Evolutionary conservation across 257 asterid species (phyloP).

Genomic region (Przewalskia tangutica): DNA sequence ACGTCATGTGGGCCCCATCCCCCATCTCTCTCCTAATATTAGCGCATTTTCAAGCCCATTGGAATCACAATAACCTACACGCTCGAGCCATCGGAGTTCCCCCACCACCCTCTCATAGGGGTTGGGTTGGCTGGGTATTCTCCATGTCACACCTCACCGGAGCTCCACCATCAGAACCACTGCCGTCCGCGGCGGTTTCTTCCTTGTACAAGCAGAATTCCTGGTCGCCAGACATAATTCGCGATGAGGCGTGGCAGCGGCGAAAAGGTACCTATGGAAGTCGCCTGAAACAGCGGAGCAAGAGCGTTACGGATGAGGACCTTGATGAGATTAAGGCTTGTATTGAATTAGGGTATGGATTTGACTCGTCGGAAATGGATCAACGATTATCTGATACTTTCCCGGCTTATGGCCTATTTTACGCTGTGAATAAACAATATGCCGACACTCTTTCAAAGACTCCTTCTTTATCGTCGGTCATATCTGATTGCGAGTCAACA

Average conservation of each 20-base stretch:
- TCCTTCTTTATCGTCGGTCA: slow-evolving; percentile 10
- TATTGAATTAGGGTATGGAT: slow-evolving; percentile 65
- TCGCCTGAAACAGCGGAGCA: slow-evolving; percentile 32
- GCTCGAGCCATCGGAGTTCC: slow-evolving; percentile 7
- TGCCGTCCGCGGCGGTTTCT: slow-evolving; percentile 5
- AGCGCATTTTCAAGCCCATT: neutral
- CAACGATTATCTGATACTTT: slow-evolving; percentile 55
- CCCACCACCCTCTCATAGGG: slow-evolving; percentile 45
- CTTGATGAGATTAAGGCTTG: slow-evolving; percentile 73
- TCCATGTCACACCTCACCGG: slow-evolving; percentile 17
- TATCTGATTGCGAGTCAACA: slow-evolving; percentile 30
- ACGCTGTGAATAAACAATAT: slow-evolving; percentile 47
- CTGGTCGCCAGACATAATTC: slow-evolving; percentile 59
- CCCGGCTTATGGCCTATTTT: slow-evolving; percentile 64
- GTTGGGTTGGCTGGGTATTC: slow-evolving; percentile 23
- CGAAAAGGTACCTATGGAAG: slow-evolving; percentile 25
- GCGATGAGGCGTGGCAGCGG: slow-evolving; percentile 70
- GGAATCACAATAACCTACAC: slow-evolving; percentile 12
- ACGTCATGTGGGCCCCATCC: neutral
- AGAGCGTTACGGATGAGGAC: slow-evolving; percentile 74
- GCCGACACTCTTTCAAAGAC: slow-evolving; percentile 28
- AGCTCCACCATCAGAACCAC: neutral
- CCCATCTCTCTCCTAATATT: neutral
- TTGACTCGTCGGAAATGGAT: slow-evolving; percentile 64
- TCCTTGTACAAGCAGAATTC: slow-evolving; percentile 48